Conservation (phyloP, 1,284 basidiomycete genomes). For the Papiliotrema flavescens region DNA sequence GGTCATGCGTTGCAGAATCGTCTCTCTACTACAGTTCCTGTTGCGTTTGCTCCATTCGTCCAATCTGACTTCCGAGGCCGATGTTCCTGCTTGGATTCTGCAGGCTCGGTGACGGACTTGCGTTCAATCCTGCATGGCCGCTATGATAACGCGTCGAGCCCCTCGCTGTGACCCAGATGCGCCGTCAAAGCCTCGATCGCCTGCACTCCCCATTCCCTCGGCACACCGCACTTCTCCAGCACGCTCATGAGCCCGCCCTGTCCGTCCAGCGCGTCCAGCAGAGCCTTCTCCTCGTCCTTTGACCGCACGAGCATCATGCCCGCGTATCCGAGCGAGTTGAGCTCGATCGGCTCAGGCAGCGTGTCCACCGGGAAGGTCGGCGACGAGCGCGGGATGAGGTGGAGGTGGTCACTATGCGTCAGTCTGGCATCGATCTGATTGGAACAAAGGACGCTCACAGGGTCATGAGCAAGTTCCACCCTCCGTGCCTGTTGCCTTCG, state of each 20-base stretch:
- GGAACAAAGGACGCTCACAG: conserved; percentile 41
- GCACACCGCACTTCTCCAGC: conserved; percentile 38
- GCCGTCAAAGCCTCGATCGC: conserved; percentile 22
- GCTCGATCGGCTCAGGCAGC: conserved; percentile 51
- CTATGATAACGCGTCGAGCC: no score
- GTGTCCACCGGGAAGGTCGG: conserved; percentile 34
- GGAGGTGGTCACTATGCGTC: conserved; percentile 61
- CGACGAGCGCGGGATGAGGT: conserved; percentile 67
- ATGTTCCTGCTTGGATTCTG: no score
- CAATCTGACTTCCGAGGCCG: no score
- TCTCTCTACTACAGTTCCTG: no score
- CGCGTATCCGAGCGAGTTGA: conserved; percentile 83
- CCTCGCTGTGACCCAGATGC: not conserved
- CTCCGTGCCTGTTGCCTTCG: conserved; percentile 33
- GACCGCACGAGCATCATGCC: conserved; percentile 80
- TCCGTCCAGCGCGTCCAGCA: conserved; percentile 52
- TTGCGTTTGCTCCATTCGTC: no score
- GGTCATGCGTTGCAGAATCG: not conserved
- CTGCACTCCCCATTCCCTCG: conserved; percentile 40
- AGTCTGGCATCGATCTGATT: not conserved
- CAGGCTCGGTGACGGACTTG: no score
- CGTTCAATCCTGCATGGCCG: no score
- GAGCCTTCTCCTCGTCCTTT: conserved; percentile 63
- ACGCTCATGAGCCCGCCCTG: conserved; percentile 35
- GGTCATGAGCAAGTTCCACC: conserved; percentile 78